phyloP scores from a whole-genome alignment of 805 yeast genomes.

The Ogataea parapolymorpha region DNA sequence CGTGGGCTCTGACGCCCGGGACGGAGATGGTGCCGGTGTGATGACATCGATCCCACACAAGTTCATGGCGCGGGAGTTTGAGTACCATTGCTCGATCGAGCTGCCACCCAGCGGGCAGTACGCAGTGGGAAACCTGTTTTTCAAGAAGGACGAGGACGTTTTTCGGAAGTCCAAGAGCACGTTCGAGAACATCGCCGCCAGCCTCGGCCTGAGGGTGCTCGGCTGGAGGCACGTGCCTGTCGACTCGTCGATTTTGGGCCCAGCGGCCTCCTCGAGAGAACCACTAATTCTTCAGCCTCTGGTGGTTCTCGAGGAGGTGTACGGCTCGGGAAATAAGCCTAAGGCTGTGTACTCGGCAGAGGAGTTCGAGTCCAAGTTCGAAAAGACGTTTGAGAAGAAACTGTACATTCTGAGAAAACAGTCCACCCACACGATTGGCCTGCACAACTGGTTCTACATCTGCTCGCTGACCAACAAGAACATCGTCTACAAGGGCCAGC shows the following conservation, averaged over 20 bases:
- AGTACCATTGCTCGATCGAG: slow-evolving; percentile 58
- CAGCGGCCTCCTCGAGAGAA: slow-evolving; percentile 91
- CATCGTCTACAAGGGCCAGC: slow-evolving; percentile 96
- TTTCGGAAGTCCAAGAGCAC: slow-evolving; percentile 67
- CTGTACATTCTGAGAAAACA: slow-evolving; percentile 85
- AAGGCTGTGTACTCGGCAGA: slow-evolving; percentile 38
- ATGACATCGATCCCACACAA: slow-evolving; percentile 89
- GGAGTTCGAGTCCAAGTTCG: slow-evolving; percentile 54
- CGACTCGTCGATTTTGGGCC: slow-evolving; percentile 91
- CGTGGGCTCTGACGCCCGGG: slow-evolving; percentile 90
- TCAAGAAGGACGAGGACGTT: slow-evolving; percentile 79
- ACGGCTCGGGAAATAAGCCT: slow-evolving; percentile 38
- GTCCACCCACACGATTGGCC: slow-evolving; percentile 84
- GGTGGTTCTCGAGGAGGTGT: slow-evolving; percentile 61
- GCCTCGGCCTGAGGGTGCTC: slow-evolving; percentile 74
- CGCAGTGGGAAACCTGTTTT: slow-evolving; percentile 92
- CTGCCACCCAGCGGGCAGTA: slow-evolving; percentile 83
- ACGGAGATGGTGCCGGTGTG: slow-evolving; percentile 99
- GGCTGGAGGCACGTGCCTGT: slow-evolving; percentile 97
- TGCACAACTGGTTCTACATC: slow-evolving; percentile 96
- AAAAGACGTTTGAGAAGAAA: slow-evolving; percentile 72
- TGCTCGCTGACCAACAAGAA: slow-evolving; percentile 86
- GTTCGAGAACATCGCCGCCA: slow-evolving; percentile 75
- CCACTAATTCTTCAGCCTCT: slow-evolving; percentile 91
- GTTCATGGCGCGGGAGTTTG: slow-evolving; percentile 81